A percentile compares a stretch with the other conserved stretches of the same genome.
Conservation (phyloP, 768 basidiomycete genomes). For the Basidioascus undulatus region DNA sequence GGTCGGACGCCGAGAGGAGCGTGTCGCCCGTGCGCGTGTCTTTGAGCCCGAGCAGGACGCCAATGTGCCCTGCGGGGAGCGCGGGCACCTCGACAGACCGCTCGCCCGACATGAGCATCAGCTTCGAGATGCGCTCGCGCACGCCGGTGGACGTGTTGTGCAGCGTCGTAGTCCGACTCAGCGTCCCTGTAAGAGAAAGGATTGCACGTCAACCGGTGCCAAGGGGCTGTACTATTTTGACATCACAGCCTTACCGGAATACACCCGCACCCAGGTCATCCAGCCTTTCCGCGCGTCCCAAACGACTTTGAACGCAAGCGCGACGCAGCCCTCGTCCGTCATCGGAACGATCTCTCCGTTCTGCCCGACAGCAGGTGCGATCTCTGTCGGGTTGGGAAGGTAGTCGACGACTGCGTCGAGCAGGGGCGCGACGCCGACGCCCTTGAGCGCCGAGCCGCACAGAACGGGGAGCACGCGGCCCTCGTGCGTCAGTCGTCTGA, state of each 20-base stretch:
- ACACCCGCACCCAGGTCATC: slow-evolving; percentile 81
- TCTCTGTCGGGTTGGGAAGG: slow-evolving; percentile 59
- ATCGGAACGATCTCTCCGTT: slow-evolving; percentile 2
- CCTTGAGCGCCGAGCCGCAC: slow-evolving; percentile 57
- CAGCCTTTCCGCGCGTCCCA: slow-evolving; percentile 66
- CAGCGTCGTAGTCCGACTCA: slow-evolving; percentile 36
- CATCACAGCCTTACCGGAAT: slow-evolving; percentile 60
- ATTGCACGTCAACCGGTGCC: not conserved
- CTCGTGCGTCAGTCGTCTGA: slow-evolving; percentile 40
- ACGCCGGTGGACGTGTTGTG: slow-evolving; percentile 42
- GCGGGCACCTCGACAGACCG: slow-evolving; percentile 50
- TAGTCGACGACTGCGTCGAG: slow-evolving; percentile 71
- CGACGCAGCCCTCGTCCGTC: slow-evolving; percentile 1
- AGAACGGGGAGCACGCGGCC: slow-evolving; percentile 51
- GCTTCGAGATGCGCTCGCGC: slow-evolving; percentile 47
- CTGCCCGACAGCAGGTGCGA: not conserved
- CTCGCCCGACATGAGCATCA: slow-evolving; percentile 55
- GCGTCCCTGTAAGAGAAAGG: slow-evolving; percentile 27
- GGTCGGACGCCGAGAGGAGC: slow-evolving; percentile 29
- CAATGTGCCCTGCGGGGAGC: slow-evolving; percentile 58
- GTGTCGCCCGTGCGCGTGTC: slow-evolving; percentile 74
- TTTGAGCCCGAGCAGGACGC: slow-evolving; percentile 59
- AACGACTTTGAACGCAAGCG: slow-evolving; percentile 63
- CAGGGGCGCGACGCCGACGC: slow-evolving; percentile 55
- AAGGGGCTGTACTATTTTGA: too few relatives aligned